These are phyloP conservation scores for Fraxinus greggii DNA, from an alignment of 305 asterid genomes.

Conservation along the genomic window DNA sequence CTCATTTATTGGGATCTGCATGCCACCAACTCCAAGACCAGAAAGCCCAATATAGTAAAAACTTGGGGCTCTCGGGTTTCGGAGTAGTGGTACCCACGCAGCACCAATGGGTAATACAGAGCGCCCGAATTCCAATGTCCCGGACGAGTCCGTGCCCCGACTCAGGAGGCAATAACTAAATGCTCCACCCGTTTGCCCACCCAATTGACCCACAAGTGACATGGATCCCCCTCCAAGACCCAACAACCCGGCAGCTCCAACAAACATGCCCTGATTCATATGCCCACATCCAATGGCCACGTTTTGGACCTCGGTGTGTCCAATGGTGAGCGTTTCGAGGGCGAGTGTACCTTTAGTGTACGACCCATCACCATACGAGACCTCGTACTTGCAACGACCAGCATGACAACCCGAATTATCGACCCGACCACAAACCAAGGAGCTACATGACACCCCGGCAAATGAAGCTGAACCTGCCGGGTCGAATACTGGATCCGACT, in stretches of 20 bases:
- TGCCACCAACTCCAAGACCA: slow-evolving; percentile 78
- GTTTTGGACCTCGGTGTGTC: slow-evolving; percentile 46
- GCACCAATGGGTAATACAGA: slow-evolving; percentile 68
- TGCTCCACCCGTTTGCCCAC: slow-evolving; percentile 77
- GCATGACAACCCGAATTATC: slow-evolving; percentile 76
- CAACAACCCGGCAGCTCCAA: slow-evolving; percentile 80
- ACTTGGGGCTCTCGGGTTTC: slow-evolving; percentile 56
- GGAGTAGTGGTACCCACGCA: slow-evolving; percentile 73
- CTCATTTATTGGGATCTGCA: slow-evolving; percentile 52
- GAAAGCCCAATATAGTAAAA: slow-evolving; percentile 64
- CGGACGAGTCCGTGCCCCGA: slow-evolving; percentile 62
- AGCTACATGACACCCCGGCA: slow-evolving; percentile 65
- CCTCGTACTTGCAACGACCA: slow-evolving; percentile 78
- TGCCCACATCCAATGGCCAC: slow-evolving; percentile 89
- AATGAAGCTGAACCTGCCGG: slow-evolving; percentile 67
- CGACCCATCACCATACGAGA: slow-evolving; percentile 81
- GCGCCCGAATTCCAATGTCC: slow-evolving; percentile 77
- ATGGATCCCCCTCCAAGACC: slow-evolving; percentile 84
- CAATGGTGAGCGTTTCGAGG: slow-evolving; percentile 64
- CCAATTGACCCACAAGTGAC: slow-evolving; percentile 80
- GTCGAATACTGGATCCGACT: slow-evolving; percentile 88
- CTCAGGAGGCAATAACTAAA: slow-evolving; percentile 79
- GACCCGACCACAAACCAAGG: slow-evolving; percentile 53
- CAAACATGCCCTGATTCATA: slow-evolving; percentile 71
- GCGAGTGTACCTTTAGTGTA: slow-evolving; percentile 76